Evolutionary conservation across 192 early-diverging fungal genomes (phyloP).

Genomic region (Coemansia pectinata): DNA sequence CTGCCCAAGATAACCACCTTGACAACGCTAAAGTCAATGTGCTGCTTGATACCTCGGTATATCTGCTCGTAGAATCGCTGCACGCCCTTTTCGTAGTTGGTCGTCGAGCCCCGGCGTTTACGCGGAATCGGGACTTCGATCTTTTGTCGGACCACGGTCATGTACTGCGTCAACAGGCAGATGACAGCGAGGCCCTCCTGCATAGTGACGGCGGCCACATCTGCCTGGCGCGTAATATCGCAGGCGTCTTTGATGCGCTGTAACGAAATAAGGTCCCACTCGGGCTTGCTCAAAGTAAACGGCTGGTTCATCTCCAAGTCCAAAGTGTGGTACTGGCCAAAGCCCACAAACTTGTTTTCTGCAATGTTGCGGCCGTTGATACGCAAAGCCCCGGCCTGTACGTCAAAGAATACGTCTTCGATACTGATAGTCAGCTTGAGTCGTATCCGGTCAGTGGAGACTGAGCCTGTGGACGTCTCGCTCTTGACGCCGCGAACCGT

Average conservation of each 20-base stretch:
- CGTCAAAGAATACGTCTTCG: conserved; percentile 89
- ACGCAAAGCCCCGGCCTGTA: conserved; percentile 77
- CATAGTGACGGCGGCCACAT: conserved; percentile 90
- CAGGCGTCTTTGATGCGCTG: conserved; percentile 87
- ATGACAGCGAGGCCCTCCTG: conserved; percentile 89
- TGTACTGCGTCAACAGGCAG: conserved; percentile 89
- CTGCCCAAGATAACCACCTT: conserved; percentile 96
- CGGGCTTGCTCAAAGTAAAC: conserved; percentile 84
- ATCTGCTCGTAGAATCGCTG: conserved; percentile 90
- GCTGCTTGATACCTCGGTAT: conserved; percentile 80
- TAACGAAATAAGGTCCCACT: conserved; percentile 94
- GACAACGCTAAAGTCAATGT: conserved; percentile 89
- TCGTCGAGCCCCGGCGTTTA: conserved; percentile 87
- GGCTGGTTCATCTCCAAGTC: conserved; percentile 88
- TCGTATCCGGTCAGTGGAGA: conserved; percentile 77
- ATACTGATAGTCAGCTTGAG: conserved; percentile 82
- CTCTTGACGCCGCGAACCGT: conserved; percentile 90
- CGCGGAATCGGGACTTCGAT: conserved; percentile 91
- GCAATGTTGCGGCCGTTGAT: conserved; percentile 84
- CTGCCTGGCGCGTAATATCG: conserved; percentile 85
- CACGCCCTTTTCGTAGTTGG: conserved; percentile 89
- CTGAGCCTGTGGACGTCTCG: conserved; percentile 85
- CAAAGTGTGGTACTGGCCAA: conserved; percentile 92
- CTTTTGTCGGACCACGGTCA: conserved; percentile 93
- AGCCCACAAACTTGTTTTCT: conserved; percentile 90